phyloP scores from a whole-genome alignment of 768 basidiomycete species.

The Pulveroboletus ravenelii region DNA sequence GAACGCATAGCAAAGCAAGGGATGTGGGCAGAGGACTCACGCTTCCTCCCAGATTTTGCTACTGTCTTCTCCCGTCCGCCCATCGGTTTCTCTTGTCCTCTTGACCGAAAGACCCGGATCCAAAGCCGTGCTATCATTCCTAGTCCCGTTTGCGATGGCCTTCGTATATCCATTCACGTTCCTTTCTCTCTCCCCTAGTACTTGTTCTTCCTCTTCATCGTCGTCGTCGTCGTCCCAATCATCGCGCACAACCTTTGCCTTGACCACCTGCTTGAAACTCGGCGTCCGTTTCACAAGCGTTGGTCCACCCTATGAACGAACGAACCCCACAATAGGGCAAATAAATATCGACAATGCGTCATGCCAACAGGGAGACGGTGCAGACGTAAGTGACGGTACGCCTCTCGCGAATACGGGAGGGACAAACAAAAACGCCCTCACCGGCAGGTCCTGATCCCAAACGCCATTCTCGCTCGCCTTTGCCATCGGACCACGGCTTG shows the following conservation, averaged over 20 bases:
- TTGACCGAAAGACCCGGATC: neutral
- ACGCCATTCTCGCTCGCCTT: slow-evolving; percentile 7
- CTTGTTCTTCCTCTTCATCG: neutral
- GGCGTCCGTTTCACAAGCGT: slow-evolving; percentile 1
- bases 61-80: slow-evolving; percentile 25
- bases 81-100: neutral
- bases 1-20: neutral
- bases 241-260: slow-evolving; percentile 32
- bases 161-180: neutral
- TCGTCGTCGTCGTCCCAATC: slow-evolving; percentile 59
- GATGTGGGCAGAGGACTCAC: slow-evolving; percentile 39
- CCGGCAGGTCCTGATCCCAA: slow-evolving; percentile 18
- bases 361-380: neutral
- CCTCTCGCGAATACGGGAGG: neutral
- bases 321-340: neutral
- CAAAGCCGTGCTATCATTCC: neutral
- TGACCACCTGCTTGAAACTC: neutral
- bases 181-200: too few relatives aligned
- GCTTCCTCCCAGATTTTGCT: slow-evolving; percentile 66
- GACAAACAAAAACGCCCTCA: slow-evolving; percentile 1
- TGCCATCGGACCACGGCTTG: slow-evolving; percentile 9
- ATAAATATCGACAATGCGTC: neutral
- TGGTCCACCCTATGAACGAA: slow-evolving; percentile 5
- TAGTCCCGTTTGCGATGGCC: neutral
- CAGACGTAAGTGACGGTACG: slow-evolving; percentile 14